These are phyloP conservation scores for Eurotiales sp. DNA, from an alignment of 2,329 filamentous ascomycete genomes.

Conservation along the genomic window DNA sequence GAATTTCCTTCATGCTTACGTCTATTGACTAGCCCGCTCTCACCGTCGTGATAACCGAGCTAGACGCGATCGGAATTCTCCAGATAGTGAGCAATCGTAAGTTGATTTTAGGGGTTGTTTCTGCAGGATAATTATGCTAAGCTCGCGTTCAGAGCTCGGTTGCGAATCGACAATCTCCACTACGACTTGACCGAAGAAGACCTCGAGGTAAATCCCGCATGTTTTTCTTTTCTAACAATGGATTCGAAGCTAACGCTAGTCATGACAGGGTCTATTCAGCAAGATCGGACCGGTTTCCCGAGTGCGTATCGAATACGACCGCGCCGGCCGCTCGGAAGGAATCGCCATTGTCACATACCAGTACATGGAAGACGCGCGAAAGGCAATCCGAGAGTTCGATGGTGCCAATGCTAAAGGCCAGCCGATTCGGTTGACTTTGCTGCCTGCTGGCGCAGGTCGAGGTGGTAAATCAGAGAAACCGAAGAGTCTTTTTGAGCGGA, in stretches of 20 bases:
- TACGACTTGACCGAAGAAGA: constrained; percentile 87
- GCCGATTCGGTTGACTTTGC: constrained; percentile 70
- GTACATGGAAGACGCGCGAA: constrained; percentile 63
- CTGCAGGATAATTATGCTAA: constrained; percentile 16
- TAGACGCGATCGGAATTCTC: constrained; percentile 32
- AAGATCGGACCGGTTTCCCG: constrained; percentile 69
- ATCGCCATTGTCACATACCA: constrained; percentile 80
- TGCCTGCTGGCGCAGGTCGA: constrained; percentile 47
- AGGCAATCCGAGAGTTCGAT: constrained; percentile 76
- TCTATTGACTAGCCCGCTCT: constrained; percentile 33
- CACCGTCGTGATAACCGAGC: constrained; percentile 41
- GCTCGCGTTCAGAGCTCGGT: constrained; percentile 58
- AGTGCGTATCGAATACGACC: constrained; percentile 75
- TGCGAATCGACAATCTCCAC: constrained; percentile 85
- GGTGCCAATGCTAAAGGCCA: constrained; percentile 88
- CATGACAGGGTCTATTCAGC: constrained; percentile 68
- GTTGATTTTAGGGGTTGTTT: constrained; percentile 14
- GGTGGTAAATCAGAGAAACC: constrained; percentile 44
- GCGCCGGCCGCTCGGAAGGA: constrained; percentile 82
- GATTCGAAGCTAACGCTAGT: background rate
- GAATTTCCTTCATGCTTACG: constrained; percentile 18
- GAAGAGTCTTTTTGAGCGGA: constrained; percentile 64
- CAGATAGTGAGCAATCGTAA: constrained; percentile 33
- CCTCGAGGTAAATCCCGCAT: constrained; percentile 61
- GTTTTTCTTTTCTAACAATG: background rate